Conservation (phyloP, 2,329 filamentous ascomycete genomes). For the Fusarium sp. region DNA sequence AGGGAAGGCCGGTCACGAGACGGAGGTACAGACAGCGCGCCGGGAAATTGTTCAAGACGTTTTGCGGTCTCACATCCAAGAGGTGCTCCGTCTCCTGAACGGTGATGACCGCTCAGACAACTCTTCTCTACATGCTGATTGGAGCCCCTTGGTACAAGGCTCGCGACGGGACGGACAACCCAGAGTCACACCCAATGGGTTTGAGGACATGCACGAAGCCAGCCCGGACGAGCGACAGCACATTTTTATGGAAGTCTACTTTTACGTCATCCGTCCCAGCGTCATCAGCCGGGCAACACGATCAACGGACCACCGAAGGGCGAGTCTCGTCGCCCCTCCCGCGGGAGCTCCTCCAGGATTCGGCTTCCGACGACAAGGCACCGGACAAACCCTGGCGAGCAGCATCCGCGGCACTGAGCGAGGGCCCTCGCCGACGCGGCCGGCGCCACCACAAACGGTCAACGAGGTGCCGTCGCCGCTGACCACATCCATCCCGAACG, state of each 20-base stretch:
- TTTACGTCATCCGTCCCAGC: slow-evolving; percentile 55
- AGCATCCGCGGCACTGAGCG: slow-evolving; percentile 31
- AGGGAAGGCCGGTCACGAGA: slow-evolving; percentile 10
- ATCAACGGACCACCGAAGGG: slow-evolving; percentile 44
- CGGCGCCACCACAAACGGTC: slow-evolving; percentile 20
- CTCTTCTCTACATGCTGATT: slow-evolving; percentile 37
- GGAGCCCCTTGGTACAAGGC: slow-evolving; percentile 25
- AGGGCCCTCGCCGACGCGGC: slow-evolving; percentile 14
- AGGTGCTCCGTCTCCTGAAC: slow-evolving; percentile 61
- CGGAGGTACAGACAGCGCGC: slow-evolving; percentile 42
- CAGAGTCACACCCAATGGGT: slow-evolving; percentile 42
- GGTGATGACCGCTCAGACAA: slow-evolving; percentile 48
- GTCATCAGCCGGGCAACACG: slow-evolving; percentile 53
- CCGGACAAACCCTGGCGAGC: slow-evolving; percentile 41
- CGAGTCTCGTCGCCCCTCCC: slow-evolving; percentile 32
- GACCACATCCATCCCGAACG: slow-evolving; percentile 11
- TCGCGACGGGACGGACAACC: slow-evolving; percentile 13
- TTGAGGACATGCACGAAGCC: slow-evolving; percentile 61
- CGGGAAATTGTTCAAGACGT: slow-evolving; percentile 58
- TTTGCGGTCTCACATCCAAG: slow-evolving; percentile 63
- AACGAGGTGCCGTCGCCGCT: slow-evolving; percentile 22
- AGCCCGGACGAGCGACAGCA: slow-evolving; percentile 62
- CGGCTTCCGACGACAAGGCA: slow-evolving; percentile 36
- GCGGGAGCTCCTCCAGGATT: slow-evolving; percentile 35
- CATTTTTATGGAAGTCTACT: slow-evolving; percentile 66